Conservation (phyloP, 768 basidiomycete genomes). For the Trametes elegans region DNA sequence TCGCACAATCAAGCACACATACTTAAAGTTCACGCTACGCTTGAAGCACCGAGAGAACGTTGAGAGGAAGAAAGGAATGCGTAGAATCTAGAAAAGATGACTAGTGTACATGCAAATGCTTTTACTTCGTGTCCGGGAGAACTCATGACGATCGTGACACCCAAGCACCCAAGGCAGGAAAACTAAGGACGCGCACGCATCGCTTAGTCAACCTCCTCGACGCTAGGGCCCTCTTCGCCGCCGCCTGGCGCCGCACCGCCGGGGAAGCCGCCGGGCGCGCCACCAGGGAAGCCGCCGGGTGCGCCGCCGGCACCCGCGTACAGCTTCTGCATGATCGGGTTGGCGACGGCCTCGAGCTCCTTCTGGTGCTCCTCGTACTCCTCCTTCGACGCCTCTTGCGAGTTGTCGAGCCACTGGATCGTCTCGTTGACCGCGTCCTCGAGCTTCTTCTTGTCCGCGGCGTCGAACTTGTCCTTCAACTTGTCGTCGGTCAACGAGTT, state of each 20-base stretch:
- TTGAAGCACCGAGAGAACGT: too few relatives aligned
- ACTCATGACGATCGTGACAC: constrained; percentile 13
- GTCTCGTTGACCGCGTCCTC: constrained; percentile 78
- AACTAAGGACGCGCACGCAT: constrained; percentile 4
- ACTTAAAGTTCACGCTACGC: neutral
- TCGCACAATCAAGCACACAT: neutral
- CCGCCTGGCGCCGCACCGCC: constrained; percentile 54
- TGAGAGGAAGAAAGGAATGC: constrained; percentile 9
- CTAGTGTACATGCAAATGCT: constrained; percentile 17
- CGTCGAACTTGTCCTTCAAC: constrained; percentile 83
- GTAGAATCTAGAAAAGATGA: constrained; percentile 15
- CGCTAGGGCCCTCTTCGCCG: constrained; percentile 84
- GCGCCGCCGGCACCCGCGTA: constrained; percentile 61
- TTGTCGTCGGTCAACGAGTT: constrained; percentile 86
- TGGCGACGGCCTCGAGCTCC: constrained; percentile 85
- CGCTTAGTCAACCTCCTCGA: constrained; percentile 85
- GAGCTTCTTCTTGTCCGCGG: constrained; percentile 82
- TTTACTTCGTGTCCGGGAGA: constrained; percentile 18
- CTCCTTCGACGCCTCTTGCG: constrained; percentile 89
- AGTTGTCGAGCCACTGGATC: constrained; percentile 81
- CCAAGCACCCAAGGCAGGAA: constrained; percentile 1
- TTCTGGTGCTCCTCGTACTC: constrained; percentile 93
- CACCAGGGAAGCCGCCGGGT: constrained; percentile 50
- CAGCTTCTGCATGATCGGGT: constrained; percentile 67
- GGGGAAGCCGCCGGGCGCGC: constrained; percentile 69